Evolutionary conservation across 108 stramenopile species (phyloP), one percentile per base, ranked within the genome.

Genomic region (Fistulifera pelliculosa): DNA sequence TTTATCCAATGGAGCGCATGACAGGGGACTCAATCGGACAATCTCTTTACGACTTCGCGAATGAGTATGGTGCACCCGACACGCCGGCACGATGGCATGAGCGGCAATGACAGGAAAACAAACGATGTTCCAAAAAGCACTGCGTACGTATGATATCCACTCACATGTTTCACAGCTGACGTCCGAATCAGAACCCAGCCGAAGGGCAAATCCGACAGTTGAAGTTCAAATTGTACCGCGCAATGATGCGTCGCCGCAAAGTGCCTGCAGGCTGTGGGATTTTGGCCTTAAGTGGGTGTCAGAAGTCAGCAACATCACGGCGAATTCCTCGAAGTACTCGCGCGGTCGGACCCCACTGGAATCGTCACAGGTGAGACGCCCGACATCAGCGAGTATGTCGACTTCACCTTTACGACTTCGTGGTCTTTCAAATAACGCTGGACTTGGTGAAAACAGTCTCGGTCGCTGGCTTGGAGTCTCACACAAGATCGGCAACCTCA

Each of bases 361-460:
- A 6, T 3, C 8, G 31, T 67, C 18, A 62, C 61, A 0, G 75
- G 75, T 0, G 63, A 62, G 1, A 70, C 71, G 0, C 56, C 60
- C 0, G 75, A 71, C 58, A 69, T 76, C 12, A 56, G 63, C 1
- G 67, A 76, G 31, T 62, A 45, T 16, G 41, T 65, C 3, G 71
- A 77, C 35, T 77, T 77, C 42, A n/a, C n/a, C n/a, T n/a, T n/a
- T n/a, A n/a, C n/a, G n/a, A n/a, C n/a, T n/a, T n/a, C n/a, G n/a
- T n/a, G n/a, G n/a, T n/a, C n/a, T n/a, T n/a, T n/a, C n/a, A n/a
- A n/a, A n/a, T n/a, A n/a, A n/a, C n/a, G n/a, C n/a, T n/a, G n/a
- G n/a, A n/a, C n/a, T n/a, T n/a, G n/a, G n/a, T n/a, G n/a, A n/a
- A n/a, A n/a, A n/a, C n/a, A n/a, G n/a, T n/a, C n/a, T n/a, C n/a